Evolutionary conservation across 2,329 filamentous ascomycete species (phyloP).

Genomic region (Dactylellina cionopaga): DNA sequence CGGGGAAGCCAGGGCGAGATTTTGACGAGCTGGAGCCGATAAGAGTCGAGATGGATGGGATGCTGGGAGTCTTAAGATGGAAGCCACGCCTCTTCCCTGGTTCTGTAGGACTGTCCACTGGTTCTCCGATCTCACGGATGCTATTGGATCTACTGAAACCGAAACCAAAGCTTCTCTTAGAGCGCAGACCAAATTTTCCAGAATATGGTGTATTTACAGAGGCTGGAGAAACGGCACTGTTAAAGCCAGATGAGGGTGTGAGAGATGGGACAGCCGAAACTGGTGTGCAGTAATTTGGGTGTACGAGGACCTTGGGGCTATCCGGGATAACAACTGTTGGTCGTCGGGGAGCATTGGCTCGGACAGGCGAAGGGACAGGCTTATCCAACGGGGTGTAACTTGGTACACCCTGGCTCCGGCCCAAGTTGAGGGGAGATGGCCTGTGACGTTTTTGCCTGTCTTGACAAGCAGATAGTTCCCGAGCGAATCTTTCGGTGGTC

Average conservation of each 20-base stretch:
- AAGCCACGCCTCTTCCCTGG: constrained; percentile 25
- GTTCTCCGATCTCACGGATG: constrained; percentile 33
- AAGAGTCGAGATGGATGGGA: constrained; percentile 29
- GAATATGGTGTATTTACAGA: constrained; percentile 31
- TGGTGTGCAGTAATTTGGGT: constrained; percentile 16
- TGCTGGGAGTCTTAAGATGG: constrained; percentile 36
- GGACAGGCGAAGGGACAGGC: constrained; percentile 1
- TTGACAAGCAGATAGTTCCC: constrained; percentile 28
- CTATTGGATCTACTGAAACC: constrained; percentile 36
- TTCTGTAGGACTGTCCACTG: neutral
- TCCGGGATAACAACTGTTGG: constrained; percentile 30
- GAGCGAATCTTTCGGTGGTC: constrained; percentile 26
- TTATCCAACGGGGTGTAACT: neutral
- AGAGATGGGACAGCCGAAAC: constrained; percentile 31
- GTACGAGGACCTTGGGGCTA: neutral
- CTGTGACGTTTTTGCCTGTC: constrained; percentile 17
- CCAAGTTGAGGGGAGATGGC: constrained; percentile 11
- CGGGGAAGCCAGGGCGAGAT: constrained; percentile 18
- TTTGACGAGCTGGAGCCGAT: constrained; percentile 24
- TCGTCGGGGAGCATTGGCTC: constrained; percentile 19
- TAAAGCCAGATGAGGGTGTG: constrained; percentile 32
- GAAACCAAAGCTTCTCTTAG: constrained; percentile 37
- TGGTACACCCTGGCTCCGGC: constrained; percentile 1
- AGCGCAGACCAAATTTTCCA: constrained; percentile 20
- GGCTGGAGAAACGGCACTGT: constrained; percentile 26